Evolutionary conservation across 495 filamentous ascomycete genomes (phyloP).

Genomic region (Amphirosellinia nigrospora): DNA sequence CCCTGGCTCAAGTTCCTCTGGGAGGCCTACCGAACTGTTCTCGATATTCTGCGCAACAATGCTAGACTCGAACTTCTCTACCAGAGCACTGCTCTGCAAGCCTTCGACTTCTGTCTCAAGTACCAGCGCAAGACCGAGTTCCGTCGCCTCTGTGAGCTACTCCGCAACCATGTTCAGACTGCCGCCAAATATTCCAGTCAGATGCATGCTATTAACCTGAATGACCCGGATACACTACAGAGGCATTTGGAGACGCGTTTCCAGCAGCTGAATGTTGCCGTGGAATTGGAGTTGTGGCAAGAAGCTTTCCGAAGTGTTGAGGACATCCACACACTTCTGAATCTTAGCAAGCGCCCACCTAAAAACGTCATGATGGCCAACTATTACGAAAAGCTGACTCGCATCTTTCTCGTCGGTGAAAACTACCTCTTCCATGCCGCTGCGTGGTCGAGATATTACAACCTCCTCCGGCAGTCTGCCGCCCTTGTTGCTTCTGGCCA

Average conservation of each 20-base stretch:
- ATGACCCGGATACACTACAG: slow-evolving; percentile 95
- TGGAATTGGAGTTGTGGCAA: slow-evolving; percentile 98
- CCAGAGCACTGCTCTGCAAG: slow-evolving; percentile 95
- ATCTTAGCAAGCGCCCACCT: slow-evolving; percentile 97
- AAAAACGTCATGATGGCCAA: slow-evolving; percentile 99
- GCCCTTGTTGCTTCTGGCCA: slow-evolving; percentile 82
- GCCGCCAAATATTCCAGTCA: slow-evolving; percentile 98
- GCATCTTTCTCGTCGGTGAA: slow-evolving; percentile 98
- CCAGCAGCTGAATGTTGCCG: slow-evolving; percentile 97
- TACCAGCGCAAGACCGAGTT: slow-evolving; percentile 99
- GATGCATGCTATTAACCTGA: slow-evolving; percentile 99
- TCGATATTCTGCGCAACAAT: slow-evolving; percentile 99
- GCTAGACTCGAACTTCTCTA: slow-evolving; percentile 97
- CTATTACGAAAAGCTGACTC: slow-evolving; percentile 98
- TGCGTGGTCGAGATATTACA: slow-evolving; percentile 96
- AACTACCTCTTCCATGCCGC: slow-evolving; percentile 99
- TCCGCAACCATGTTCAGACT: slow-evolving; percentile 98
- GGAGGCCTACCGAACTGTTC: slow-evolving; percentile 99
- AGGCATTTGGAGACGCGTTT: slow-evolving; percentile 97
- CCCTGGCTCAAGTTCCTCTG: slow-evolving; percentile 99
- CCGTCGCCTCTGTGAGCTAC: slow-evolving; percentile 94
- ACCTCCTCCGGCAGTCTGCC: slow-evolving; percentile 90
- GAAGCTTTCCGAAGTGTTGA: slow-evolving; percentile 99
- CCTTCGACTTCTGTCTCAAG: slow-evolving; percentile 98
- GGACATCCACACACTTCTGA: slow-evolving; percentile 98